Base-by-base conservation (phyloP, 2,329 filamentous ascomycete genomes). In the Colletotrichum acutatum region DNA sequence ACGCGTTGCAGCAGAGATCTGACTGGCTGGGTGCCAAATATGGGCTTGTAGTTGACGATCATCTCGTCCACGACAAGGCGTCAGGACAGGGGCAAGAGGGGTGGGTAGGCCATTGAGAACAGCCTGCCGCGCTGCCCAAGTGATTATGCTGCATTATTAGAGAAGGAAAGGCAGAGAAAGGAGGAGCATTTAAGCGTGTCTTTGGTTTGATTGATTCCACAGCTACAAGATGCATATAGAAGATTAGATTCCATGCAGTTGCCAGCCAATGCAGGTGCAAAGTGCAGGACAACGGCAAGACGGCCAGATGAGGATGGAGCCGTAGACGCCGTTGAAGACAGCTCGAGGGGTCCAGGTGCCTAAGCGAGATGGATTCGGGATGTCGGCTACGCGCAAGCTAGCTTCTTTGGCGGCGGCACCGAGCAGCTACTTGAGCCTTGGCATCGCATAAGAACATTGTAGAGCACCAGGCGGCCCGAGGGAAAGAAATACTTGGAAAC, bases 131-230 rank as follows among this genome's bases (percentile, higher is more conserved):
- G 49, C 56, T 58, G 56, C 28, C 52, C 28, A 58, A 66, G 52
- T 61, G 60, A 66, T 46, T 37, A 56, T 49, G 57, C 54, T 32
- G 28, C 54, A 58, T 26, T 54, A 34, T 26, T 54, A 49, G 28
- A 61, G 34, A 68, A 26, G 56, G 37, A 60, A 14, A 49, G 22
- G 30, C 26, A 63, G 59, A 22, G 37, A 68, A 30, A 46, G 46
- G 60, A 62, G 66, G 59, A 58, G 59, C 60, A 70, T 70, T 26
- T 34, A 24, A 68, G 69, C 69, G 66, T 59, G 69, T 68, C 52
- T 63, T 67, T 24, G 66, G 32, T 59, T 64, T 69, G 60, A 57
- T 73, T 61, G 60, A 57, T 73, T 70, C 56, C 28, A 22, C 34
- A 57, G 28, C 30, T 65, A 46, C 54, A 58, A 57, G 19, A 42